phyloP scores from a whole-genome alignment of 768 basidiomycete genomes.

The Lactifluus pinguis region DNA sequence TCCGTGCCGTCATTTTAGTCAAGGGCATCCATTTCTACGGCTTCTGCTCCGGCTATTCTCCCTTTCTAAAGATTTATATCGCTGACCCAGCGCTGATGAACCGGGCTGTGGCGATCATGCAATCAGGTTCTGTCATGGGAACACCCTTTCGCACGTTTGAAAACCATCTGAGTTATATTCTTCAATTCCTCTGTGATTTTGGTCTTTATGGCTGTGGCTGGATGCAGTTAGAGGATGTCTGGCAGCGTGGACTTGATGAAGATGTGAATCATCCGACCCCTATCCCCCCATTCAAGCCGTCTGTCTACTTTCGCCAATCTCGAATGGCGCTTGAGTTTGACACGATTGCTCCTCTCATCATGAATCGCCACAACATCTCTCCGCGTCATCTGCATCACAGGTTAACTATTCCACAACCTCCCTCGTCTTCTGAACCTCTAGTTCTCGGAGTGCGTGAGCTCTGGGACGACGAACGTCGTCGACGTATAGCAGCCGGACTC shows the following conservation, averaged over 20 bases:
- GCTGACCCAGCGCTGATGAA: conserved; percentile 60
- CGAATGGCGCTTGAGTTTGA: conserved; percentile 78
- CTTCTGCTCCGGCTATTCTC: conserved; percentile 73
- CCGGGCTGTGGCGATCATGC: conserved; percentile 66
- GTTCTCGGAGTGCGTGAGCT: conserved; percentile 86
- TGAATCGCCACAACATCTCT: conserved; percentile 64
- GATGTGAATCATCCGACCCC: conserved; percentile 30
- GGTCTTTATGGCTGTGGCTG: conserved; percentile 92
- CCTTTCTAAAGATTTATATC: conserved; percentile 82
- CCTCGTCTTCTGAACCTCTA: conserved; percentile 55
- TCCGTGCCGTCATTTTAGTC: conserved; percentile 73
- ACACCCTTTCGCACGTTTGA: conserved; percentile 77
- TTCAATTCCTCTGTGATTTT: conserved; percentile 94
- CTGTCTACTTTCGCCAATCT: conserved; percentile 58
- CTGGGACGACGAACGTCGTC: conserved; percentile 91
- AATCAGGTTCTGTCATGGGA: conserved; percentile 75
- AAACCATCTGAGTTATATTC: conserved; percentile 76
- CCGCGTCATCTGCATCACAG: conserved; percentile 63
- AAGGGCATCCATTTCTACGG: conserved; percentile 98
- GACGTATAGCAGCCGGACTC: conserved; percentile 58
- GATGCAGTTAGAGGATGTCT: conserved; percentile 64
- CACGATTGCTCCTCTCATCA: conserved; percentile 67
- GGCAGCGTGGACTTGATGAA: conserved; percentile 39
- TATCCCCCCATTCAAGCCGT: conserved; percentile 33
- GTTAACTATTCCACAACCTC: conserved; percentile 47